Percentiles rank a stretch among this genome's conserved stretches.
phyloP scores from a whole-genome alignment of 306 rosid genomes.

The Cucumis melo region DNA sequence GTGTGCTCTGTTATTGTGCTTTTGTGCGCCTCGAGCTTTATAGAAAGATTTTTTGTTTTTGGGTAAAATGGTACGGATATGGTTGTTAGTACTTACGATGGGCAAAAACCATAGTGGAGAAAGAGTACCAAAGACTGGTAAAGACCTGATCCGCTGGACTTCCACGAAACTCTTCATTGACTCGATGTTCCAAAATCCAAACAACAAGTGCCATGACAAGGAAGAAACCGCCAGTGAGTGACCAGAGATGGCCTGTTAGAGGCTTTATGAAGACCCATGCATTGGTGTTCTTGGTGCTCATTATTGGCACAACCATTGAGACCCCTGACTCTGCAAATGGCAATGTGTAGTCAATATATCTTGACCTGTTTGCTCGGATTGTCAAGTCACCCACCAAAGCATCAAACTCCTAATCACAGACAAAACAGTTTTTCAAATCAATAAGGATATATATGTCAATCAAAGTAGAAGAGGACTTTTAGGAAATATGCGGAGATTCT shows the following conservation, averaged over 20 bases:
- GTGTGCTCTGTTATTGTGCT: too few species aligned
- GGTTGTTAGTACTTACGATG: constrained; percentile 21
- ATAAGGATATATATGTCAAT: too few species aligned
- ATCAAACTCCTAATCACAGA: constrained; percentile 13
- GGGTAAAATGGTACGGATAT: too few species aligned
- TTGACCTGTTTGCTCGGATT: constrained; percentile 10
- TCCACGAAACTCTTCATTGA: constrained; percentile 24
- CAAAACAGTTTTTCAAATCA: too few species aligned
- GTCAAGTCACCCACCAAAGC: constrained; percentile 30
- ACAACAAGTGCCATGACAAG: constrained; percentile 23
- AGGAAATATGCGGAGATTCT: too few species aligned
- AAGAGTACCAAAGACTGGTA: constrained; percentile 45
- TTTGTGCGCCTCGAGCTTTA: too few species aligned
- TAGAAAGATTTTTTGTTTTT: too few species aligned
- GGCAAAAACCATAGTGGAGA: constrained; percentile 53
- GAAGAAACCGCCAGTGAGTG: constrained; percentile 12
- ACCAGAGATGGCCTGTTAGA: constrained; percentile 20
- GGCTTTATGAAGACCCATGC: constrained; percentile 36
- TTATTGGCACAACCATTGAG: constrained; percentile 18
- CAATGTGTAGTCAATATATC: constrained; percentile 24
- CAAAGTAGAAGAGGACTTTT: too few species aligned
- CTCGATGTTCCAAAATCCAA: constrained; percentile 33
- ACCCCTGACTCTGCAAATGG: constrained; percentile 28
- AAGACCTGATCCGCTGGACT: constrained; percentile 16
- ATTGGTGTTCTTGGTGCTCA: background rate